These are phyloP conservation scores for Euphorbia tirucalli DNA, from an alignment of 345 rosid genomes.

Conservation along the genomic window DNA sequence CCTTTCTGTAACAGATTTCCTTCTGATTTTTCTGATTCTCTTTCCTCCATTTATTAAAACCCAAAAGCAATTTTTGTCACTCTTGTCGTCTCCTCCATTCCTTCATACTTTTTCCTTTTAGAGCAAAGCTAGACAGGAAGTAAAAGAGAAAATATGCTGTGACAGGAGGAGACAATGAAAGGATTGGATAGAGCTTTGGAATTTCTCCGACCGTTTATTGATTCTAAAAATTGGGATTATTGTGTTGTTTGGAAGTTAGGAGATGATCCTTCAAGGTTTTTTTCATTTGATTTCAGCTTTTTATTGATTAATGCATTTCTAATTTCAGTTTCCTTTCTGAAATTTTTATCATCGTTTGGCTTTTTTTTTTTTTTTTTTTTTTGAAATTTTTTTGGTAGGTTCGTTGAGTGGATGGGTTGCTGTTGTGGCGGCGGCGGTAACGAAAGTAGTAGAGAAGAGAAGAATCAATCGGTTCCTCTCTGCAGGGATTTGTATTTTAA, in stretches of 20 bases:
- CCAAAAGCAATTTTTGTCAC: constrained; percentile 14
- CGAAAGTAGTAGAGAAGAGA: constrained; percentile 32
- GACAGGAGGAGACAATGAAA: constrained; percentile 39
- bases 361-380: too few relatives aligned
- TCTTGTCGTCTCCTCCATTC: constrained; percentile 12
- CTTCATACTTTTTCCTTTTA: not conserved
- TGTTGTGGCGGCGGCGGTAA: constrained; percentile 52
- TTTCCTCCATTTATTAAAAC: not conserved
- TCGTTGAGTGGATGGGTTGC: constrained; percentile 77
- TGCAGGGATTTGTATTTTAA: constrained; percentile 57
- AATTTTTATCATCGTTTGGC: not conserved
- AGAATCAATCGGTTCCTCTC: constrained; percentile 18
- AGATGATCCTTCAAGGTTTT: constrained; percentile 72
- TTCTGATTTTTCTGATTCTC: constrained; percentile 8
- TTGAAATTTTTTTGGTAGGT: constrained; percentile 38
- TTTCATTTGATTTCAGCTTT: not conserved
- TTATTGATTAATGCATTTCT: not conserved
- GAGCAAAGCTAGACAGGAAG: too few relatives aligned
- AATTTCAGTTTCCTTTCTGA: not conserved
- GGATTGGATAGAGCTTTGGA: constrained; percentile 46
- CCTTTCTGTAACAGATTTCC: constrained; percentile 35
- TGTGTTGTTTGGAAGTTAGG: constrained; percentile 82
- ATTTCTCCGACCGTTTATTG: constrained; percentile 76
- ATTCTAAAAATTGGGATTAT: constrained; percentile 66
- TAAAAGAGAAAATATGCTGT: not conserved